Percentiles rank a stretch among this genome's conserved stretches.
phyloP scores from a whole-genome alignment of 2,329 filamentous ascomycete genomes.

The Fusarium liriodendri region DNA sequence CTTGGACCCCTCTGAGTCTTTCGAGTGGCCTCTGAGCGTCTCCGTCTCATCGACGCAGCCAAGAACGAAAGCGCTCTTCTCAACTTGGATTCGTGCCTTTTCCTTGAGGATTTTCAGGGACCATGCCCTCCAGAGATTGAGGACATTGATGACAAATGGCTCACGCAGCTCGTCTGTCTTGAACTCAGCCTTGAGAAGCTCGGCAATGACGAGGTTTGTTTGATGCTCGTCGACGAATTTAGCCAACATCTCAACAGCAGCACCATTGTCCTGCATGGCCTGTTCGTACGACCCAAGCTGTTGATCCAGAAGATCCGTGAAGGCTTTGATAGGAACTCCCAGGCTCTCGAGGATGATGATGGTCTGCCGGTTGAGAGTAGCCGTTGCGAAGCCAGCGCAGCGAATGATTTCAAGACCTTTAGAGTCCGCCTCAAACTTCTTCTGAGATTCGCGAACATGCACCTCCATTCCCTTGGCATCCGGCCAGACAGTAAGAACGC shows the following conservation, averaged over 20 bases:
- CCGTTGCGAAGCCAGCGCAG: constrained; percentile 78
- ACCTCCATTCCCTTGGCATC: constrained; percentile 75
- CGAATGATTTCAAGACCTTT: constrained; percentile 87
- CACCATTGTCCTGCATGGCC: constrained; percentile 73
- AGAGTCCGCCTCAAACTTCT: constrained; percentile 82
- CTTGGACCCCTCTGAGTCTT: constrained; percentile 53
- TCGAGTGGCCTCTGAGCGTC: constrained; percentile 77
- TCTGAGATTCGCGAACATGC: constrained; percentile 84
- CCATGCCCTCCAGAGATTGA: constrained; percentile 90
- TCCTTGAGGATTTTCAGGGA: constrained; percentile 91
- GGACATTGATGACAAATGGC: constrained; percentile 82
- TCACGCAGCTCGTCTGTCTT: constrained; percentile 71
- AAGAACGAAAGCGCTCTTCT: constrained; percentile 86
- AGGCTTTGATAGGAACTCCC: constrained; percentile 75
- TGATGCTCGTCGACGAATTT: constrained; percentile 88
- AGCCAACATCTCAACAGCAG: constrained; percentile 75
- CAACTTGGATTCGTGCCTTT: constrained; percentile 86
- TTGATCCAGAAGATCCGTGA: constrained; percentile 72
- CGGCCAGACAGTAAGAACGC: constrained; percentile 82
- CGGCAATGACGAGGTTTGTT: constrained; percentile 77
- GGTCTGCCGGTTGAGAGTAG: constrained; percentile 89
- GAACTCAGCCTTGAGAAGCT: constrained; percentile 84
- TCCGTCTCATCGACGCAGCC: constrained; percentile 89
- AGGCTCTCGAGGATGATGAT: constrained; percentile 86
- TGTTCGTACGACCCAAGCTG: constrained; percentile 76